Evolutionary conservation across 495 filamentous ascomycete genomes (phyloP).

Genomic region (Terfezia boudieri): DNA sequence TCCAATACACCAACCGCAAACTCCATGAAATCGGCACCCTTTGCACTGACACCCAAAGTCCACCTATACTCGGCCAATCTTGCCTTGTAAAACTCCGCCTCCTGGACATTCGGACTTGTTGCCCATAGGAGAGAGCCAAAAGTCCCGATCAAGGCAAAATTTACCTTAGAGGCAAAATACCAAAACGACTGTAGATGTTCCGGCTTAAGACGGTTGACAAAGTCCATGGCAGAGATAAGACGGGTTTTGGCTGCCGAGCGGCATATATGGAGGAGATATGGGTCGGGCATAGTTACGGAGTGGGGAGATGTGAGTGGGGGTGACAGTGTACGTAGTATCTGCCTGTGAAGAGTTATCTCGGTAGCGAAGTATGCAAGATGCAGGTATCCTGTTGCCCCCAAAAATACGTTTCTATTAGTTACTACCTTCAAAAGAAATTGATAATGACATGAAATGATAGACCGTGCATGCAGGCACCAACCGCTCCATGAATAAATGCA

Average conservation of each 20-base stretch:
- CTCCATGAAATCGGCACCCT: constrained; percentile 57
- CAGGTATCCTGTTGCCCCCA: constrained; percentile 45
- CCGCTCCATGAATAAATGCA: background rate
- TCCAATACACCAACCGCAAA: constrained; percentile 57
- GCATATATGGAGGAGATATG: constrained; percentile 78
- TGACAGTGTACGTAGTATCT: constrained; percentile 52
- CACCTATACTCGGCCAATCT: constrained; percentile 77
- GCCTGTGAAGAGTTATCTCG: constrained; percentile 65
- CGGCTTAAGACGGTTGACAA: constrained; percentile 50
- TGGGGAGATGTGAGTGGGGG: constrained; percentile 18
- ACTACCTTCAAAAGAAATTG: constrained; percentile 2
- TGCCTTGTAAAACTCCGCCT: constrained; percentile 84
- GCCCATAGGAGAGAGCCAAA: constrained; percentile 69
- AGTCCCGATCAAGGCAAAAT: constrained; percentile 61
- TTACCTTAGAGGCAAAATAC: constrained; percentile 63
- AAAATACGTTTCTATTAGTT: constrained; percentile 22
- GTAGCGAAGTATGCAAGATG: constrained; percentile 69
- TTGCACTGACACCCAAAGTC: constrained; percentile 70
- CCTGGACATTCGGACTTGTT: constrained; percentile 56
- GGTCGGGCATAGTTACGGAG: constrained; percentile 26
- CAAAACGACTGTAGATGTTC: constrained; percentile 54
- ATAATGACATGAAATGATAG: background rate
- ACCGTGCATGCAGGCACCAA: background rate
- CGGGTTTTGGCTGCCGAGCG: constrained; percentile 72
- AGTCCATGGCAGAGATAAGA: constrained; percentile 55